phyloP scores from a whole-genome alignment of 2,329 filamentous ascomycete species.

The Cordyceps tenuipes region DNA sequence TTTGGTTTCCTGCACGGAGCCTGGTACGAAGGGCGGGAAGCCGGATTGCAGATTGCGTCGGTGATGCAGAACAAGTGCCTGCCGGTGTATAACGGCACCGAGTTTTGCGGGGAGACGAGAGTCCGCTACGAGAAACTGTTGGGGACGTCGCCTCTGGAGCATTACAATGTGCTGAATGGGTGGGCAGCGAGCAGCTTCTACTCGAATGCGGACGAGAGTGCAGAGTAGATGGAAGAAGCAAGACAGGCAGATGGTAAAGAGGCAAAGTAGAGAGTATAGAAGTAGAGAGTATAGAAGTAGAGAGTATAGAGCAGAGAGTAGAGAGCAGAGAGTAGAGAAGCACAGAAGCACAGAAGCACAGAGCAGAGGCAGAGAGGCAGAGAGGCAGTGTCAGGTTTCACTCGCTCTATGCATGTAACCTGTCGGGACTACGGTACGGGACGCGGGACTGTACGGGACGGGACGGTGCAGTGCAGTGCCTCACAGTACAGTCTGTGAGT shows the following conservation, averaged over 20 bases:
- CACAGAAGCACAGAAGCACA: neutral
- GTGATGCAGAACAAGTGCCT: constrained; percentile 18
- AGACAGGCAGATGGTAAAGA: too few relatives aligned
- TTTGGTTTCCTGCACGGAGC: constrained; percentile 59
- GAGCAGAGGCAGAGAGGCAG: neutral
- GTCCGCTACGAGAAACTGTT: constrained; percentile 17
- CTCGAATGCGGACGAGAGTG: neutral
- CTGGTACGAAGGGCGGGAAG: constrained; percentile 47
- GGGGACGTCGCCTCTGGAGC: constrained; percentile 26
- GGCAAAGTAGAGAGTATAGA: too few relatives aligned
- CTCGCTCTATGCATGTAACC: too few relatives aligned
- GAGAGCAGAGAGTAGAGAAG: too few relatives aligned
- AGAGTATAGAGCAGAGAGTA: too few relatives aligned
- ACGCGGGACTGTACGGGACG: too few relatives aligned
- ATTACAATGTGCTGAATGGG: constrained; percentile 27
- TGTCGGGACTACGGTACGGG: too few relatives aligned
- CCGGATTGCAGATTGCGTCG: constrained; percentile 35
- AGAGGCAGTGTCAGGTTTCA: neutral
- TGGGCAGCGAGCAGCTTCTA: constrained; percentile 30
- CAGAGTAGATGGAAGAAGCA: neutral
- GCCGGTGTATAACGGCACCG: constrained; percentile 7
- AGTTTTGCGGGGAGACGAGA: constrained; percentile 15
- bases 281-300: too few relatives aligned
- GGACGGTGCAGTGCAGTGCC: too few relatives aligned
- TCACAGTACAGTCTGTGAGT: too few relatives aligned